Percentiles rank a stretch among this genome's conserved stretches.
These are phyloP conservation scores for Harrya chromipes DNA, from an alignment of 768 basidiomycete species.

Conservation along the genomic window DNA sequence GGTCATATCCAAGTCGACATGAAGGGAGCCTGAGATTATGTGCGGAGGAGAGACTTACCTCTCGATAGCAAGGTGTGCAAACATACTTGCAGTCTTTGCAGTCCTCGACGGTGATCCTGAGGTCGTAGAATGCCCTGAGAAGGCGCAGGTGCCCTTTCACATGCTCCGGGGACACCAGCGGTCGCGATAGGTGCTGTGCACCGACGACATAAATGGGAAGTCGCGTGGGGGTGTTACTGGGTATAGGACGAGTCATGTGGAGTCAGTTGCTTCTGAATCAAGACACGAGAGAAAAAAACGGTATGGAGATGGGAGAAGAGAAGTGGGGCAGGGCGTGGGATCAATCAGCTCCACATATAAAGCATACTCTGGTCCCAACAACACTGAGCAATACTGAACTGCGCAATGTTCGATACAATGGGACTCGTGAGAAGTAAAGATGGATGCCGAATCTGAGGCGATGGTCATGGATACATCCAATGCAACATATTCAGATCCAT, in stretches of 20 bases:
- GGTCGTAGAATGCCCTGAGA: constrained; percentile 31
- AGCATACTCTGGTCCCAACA: not conserved
- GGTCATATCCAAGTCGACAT: not conserved
- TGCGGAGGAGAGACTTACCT: constrained; percentile 21
- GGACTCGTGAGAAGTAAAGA: not conserved
- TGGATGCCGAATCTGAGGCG: not conserved
- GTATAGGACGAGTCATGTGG: constrained; percentile 1
- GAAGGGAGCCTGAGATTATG: not conserved
- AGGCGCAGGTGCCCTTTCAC: constrained; percentile 35
- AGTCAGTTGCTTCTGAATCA: not conserved
- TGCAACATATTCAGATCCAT: not conserved
- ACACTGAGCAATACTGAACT: constrained; percentile 2
- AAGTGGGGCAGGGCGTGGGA: constrained; percentile 6
- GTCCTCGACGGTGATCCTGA: constrained; percentile 29
- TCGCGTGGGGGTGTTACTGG: not conserved
- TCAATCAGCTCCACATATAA: constrained; percentile 10
- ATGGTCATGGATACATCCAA: not conserved
- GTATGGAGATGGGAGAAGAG: not conserved
- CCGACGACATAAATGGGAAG: constrained; percentile 20
- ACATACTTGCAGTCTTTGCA: constrained; percentile 38
- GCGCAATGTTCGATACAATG: constrained; percentile 5
- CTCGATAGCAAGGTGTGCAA: constrained; percentile 38
- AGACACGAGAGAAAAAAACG: not conserved
- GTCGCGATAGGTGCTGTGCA: constrained; percentile 10
- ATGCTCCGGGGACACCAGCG: constrained; percentile 33